Percentiles rank a stretch among this genome's conserved stretches.
Evolutionary conservation across 2,329 filamentous ascomycete species (phyloP).

Genomic region (Fusarium albosuccineum): DNA sequence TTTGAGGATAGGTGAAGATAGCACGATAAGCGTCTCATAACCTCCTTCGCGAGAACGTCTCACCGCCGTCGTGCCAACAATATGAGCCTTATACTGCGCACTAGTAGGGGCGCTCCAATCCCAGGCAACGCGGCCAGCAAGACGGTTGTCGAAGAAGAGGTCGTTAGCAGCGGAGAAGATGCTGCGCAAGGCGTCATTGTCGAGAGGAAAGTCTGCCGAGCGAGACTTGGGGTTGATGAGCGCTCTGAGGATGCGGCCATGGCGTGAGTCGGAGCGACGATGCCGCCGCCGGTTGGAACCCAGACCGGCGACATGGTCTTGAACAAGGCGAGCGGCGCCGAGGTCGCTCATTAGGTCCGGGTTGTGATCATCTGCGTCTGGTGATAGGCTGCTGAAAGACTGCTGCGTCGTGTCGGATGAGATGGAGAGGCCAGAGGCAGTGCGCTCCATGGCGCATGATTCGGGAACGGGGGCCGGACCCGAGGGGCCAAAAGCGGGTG

Average conservation of each 20-base stretch:
- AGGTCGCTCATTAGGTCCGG: conserved; percentile 58
- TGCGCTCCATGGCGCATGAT: conserved; percentile 59
- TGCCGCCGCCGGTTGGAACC: conserved; percentile 52
- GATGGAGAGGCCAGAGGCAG: conserved; percentile 63
- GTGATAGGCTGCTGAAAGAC: conserved; percentile 42
- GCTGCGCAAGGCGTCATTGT: conserved; percentile 68
- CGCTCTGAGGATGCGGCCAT: conserved; percentile 69
- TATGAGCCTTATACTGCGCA: conserved; percentile 64
- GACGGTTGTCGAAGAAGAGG: conserved; percentile 70
- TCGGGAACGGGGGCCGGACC: conserved; percentile 27
- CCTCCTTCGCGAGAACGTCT: conserved; percentile 62
- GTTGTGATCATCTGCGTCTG: conserved; percentile 47
- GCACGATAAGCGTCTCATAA: conserved; percentile 72
- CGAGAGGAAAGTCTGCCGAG: conserved; percentile 64
- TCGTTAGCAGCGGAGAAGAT: conserved; percentile 73
- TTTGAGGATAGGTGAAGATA: conserved; percentile 70
- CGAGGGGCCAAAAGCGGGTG: conserved; percentile 30
- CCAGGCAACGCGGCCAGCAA: conserved; percentile 71
- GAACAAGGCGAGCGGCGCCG: conserved; percentile 63
- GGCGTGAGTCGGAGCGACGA: conserved; percentile 62
- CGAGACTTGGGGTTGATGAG: conserved; percentile 66
- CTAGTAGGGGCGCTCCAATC: conserved; percentile 69
- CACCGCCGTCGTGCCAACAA: conserved; percentile 74
- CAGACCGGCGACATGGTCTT: conserved; percentile 58
- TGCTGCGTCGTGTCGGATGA: conserved; percentile 56